Conservation (phyloP, 257 asterid genomes). For the Solanum sitiens region DNA sequence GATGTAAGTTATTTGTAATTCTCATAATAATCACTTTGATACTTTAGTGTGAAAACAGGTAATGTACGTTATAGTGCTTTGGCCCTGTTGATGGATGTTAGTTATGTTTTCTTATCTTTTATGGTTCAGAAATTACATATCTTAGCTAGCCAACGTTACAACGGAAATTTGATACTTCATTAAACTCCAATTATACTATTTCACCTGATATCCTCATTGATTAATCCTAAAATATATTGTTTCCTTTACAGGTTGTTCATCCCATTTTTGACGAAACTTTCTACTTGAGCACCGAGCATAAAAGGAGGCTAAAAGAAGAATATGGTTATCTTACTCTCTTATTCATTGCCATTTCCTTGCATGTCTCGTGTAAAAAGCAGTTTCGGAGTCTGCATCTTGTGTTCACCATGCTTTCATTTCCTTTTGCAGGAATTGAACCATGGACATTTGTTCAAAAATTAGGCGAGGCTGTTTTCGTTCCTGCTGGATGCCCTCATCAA, state of each 20-base stretch:
- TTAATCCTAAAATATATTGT: not conserved
- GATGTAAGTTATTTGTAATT: not conserved
- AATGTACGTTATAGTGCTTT: not conserved
- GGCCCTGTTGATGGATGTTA: not conserved
- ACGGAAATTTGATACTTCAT: not conserved
- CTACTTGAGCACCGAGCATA: constrained; percentile 56
- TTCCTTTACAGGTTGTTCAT: constrained; percentile 41
- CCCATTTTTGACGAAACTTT: constrained; percentile 74
- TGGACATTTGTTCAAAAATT: constrained; percentile 39
- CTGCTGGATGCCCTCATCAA: constrained; percentile 49
- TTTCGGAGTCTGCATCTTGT: not conserved
- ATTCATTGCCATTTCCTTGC: not conserved
- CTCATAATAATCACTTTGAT: not conserved
- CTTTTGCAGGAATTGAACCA: constrained; percentile 30
- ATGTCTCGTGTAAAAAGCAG: not conserved
- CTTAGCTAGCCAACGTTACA: not conserved
- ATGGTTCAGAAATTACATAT: not conserved
- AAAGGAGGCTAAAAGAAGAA: constrained; percentile 34
- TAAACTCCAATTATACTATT: not conserved
- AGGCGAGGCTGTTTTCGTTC: constrained; percentile 38
- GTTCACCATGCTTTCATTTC: not conserved
- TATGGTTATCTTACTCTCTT: constrained; percentile 13
- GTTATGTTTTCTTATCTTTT: not conserved
- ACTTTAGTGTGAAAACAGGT: not conserved
- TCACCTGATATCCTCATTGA: not conserved